Evolutionary conservation across 768 basidiomycete species (phyloP).

Genomic region (Xerocomellus intermedius): DNA sequence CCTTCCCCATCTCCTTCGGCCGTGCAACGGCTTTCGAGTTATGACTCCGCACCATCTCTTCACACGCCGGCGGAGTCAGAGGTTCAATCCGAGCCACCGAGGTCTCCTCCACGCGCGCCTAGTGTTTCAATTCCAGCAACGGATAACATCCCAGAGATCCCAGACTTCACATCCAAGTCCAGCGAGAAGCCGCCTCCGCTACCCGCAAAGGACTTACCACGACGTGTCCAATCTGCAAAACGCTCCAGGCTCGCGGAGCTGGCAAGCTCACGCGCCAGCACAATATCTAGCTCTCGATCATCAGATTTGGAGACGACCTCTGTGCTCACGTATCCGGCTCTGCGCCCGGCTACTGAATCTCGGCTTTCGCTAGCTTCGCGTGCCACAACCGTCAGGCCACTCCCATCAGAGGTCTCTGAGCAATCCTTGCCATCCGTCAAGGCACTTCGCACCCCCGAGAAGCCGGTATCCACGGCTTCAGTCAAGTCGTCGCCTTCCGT

Average conservation of each 20-base stretch:
- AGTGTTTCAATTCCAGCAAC: conserved; percentile 46
- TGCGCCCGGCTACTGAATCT: conserved; percentile 69
- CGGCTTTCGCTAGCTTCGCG: conserved; percentile 32
- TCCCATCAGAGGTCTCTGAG: conserved; percentile 19
- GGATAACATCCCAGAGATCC: conserved; percentile 55
- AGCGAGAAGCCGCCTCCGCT: conserved; percentile 29
- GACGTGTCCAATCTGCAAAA: conserved; percentile 30
- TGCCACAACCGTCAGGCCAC: conserved; percentile 16
- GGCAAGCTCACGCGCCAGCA: conserved; percentile 62
- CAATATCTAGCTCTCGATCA: conserved; percentile 50
- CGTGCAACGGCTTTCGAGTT: conserved; percentile 54
- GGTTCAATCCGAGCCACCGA: conserved; percentile 32
- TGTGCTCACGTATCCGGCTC: conserved; percentile 67
- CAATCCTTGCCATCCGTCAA: conserved; percentile 13
- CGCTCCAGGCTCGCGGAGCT: conserved; percentile 70
- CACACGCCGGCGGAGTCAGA: conserved; percentile 41
- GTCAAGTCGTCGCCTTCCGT: conserved; percentile 27
- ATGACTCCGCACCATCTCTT: conserved; percentile 57
- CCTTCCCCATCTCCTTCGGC: conserved; percentile 71
- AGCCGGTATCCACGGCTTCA: conserved; percentile 13
- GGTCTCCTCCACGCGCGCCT: conserved; percentile 38
- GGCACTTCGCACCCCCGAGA: conserved; percentile 26
- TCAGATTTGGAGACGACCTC: conserved; percentile 56
- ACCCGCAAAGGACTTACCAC: conserved; percentile 24
- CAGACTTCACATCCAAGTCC: conserved; percentile 51